Conservation (phyloP, 2,329 filamentous ascomycete species). For the Diaporthe vexans region DNA sequence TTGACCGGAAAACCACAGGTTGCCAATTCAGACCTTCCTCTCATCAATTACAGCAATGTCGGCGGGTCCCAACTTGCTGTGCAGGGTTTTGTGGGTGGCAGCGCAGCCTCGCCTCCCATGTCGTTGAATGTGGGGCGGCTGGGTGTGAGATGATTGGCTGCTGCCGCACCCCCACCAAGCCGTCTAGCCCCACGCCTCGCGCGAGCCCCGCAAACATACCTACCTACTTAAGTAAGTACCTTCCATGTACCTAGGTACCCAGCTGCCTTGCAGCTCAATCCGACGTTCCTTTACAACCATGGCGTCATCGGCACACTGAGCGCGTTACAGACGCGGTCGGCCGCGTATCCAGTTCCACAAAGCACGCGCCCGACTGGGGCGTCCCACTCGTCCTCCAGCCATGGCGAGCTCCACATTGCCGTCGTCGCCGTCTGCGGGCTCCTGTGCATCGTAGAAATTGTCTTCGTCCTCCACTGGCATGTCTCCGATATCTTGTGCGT, state of each 20-base stretch:
- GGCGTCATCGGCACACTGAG: not conserved
- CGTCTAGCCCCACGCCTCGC: not conserved
- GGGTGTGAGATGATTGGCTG: constrained; percentile 20
- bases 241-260: not conserved
- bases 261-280: not conserved
- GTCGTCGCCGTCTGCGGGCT: not conserved
- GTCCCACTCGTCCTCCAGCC: not conserved
- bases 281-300: not conserved
- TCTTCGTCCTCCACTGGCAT: not conserved
- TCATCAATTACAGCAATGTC: not conserved
- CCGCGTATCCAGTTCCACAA: not conserved
- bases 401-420: not conserved
- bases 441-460: not conserved
- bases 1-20: not conserved
- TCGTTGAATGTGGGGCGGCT: not conserved
- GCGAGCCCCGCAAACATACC: not conserved
- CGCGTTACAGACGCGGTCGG: not conserved
- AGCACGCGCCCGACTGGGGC: not conserved
- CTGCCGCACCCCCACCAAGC: not conserved
- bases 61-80: not conserved
- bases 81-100: not conserved
- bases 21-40: not conserved
- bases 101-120: not conserved
- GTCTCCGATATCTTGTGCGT: not conserved
- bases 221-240: no score